Evolutionary conservation across 1,284 basidiomycete species (phyloP).

Genomic region (Ustilago shanxiensis): DNA sequence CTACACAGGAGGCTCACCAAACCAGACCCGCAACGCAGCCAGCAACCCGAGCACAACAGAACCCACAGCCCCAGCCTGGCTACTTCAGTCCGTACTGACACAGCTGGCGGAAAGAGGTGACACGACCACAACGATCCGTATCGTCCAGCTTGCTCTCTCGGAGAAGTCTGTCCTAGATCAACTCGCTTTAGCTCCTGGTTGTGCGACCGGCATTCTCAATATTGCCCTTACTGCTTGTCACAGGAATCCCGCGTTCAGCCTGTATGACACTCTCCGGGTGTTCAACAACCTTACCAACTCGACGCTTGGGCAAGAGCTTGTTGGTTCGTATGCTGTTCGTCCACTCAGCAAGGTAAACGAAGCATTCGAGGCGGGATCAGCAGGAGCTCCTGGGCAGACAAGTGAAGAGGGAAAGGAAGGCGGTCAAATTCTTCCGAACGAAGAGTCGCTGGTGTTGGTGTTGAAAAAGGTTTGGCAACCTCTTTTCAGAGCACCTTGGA

Average conservation of each 20-base stretch:
- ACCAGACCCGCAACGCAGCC: background rate
- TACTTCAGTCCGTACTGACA: conserved; percentile 34
- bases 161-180: conserved; percentile 7
- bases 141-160: conserved; percentile 27
- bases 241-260: conserved; percentile 10
- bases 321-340: conserved; percentile 6
- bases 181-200: background rate
- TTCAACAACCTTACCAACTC: conserved; percentile 32
- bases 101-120: conserved; percentile 35
- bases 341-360: no score
- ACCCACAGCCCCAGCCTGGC: conserved; percentile 29
- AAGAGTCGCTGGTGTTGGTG: conserved; percentile 36
- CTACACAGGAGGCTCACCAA: conserved; percentile 3
- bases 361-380: no score
- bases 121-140: conserved; percentile 15
- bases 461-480: conserved; percentile 34
- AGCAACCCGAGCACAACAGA: background rate
- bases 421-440: conserved; percentile 19
- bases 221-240: conserved; percentile 20
- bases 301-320: conserved; percentile 9
- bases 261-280: conserved; percentile 26
- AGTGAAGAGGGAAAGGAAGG: background rate
- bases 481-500: conserved; percentile 33
- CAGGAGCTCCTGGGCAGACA: background rate
- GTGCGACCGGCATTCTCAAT: conserved; percentile 24